Percentiles rank a stretch among this genome's conserved stretches.
These are phyloP conservation scores for Cyberlindnera mississippiensis DNA, from an alignment of 805 yeast species.

Conservation along the genomic window DNA sequence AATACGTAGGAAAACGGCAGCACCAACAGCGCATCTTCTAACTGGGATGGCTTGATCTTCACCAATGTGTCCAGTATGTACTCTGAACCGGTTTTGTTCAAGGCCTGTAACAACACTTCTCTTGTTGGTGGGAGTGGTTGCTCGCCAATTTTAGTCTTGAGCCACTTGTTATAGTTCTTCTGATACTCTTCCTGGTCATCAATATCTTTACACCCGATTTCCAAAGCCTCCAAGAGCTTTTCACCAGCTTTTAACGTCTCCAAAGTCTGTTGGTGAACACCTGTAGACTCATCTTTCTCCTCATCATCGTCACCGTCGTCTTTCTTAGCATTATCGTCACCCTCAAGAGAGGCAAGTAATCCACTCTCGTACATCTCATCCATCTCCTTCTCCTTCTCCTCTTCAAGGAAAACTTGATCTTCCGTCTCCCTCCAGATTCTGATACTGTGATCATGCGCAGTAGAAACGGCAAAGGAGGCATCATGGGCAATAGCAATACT, in stretches of 20 bases:
- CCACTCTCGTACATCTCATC: conserved; percentile 89
- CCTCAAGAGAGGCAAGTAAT: conserved; percentile 67
- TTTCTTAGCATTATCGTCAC: conserved; percentile 36
- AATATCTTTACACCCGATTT: conserved; percentile 70
- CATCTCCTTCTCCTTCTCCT: conserved; percentile 92
- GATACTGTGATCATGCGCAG: conserved; percentile 90
- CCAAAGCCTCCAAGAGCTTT: conserved; percentile 85
- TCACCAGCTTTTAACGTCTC: conserved; percentile 96
- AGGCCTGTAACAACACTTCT: conserved; percentile 70
- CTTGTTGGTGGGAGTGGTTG: conserved; percentile 59
- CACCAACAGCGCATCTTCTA: conserved; percentile 90
- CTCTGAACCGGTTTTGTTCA: conserved; percentile 65
- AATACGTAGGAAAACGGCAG: conserved; percentile 83
- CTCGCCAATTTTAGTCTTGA: conserved; percentile 40
- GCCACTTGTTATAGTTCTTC: conserved; percentile 36
- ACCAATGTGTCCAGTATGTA: conserved; percentile 71
- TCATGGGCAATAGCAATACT: conserved; percentile 69
- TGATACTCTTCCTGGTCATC: conserved; percentile 51
- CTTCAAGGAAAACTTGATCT: conserved; percentile 95
- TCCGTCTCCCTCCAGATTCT: conserved; percentile 92
- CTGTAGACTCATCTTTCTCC: conserved; percentile 50
- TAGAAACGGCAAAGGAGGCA: conserved; percentile 71
- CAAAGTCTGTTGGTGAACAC: conserved; percentile 76
- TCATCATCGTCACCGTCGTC: conserved; percentile 38
- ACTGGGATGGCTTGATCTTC: conserved; percentile 75